Conservation (phyloP, 2,329 filamentous ascomycete genomes). For the Ascochyta viciae-villosae region DNA sequence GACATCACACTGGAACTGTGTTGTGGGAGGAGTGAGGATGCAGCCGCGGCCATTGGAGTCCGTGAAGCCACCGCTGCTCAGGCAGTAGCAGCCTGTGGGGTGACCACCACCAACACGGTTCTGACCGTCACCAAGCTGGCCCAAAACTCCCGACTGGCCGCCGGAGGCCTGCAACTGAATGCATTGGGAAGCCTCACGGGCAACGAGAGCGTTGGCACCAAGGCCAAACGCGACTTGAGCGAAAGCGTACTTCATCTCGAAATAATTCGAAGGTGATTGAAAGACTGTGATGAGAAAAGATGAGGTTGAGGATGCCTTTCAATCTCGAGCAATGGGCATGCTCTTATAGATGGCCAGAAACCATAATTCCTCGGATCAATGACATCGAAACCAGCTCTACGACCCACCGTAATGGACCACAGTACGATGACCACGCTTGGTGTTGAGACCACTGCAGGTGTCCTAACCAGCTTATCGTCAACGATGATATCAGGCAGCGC, state of each 20-base stretch:
- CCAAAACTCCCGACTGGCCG: conserved; percentile 59
- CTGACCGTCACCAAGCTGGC: conserved; percentile 69
- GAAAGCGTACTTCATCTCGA: conserved; percentile 34
- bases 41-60: conserved; percentile 66
- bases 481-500: conserved; percentile 23
- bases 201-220: conserved; percentile 32
- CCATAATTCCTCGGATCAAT: conserved; percentile 5
- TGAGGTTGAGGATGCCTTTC: neutral
- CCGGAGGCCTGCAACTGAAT: conserved; percentile 28
- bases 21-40: conserved; percentile 66
- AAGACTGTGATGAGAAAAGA: conserved; percentile 2
- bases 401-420: conserved; percentile 1
- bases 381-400: conserved; percentile 11
- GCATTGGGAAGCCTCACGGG: conserved; percentile 27
- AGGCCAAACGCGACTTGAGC: conserved; percentile 28
- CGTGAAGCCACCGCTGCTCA: conserved; percentile 58
- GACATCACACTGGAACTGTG: conserved; percentile 67
- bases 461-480: conserved; percentile 14
- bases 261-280: neutral
- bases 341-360: neutral
- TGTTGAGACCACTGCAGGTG: conserved; percentile 13
- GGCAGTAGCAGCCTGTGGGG: conserved; percentile 59
- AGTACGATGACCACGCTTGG: neutral
- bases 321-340: neutral
- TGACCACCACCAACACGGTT: conserved; percentile 63